A percentile compares a stretch with the other conserved stretches of the same genome.
These are phyloP conservation scores for Priceomyces melissophilus DNA, from an alignment of 805 yeast genomes.

Conservation along the genomic window DNA sequence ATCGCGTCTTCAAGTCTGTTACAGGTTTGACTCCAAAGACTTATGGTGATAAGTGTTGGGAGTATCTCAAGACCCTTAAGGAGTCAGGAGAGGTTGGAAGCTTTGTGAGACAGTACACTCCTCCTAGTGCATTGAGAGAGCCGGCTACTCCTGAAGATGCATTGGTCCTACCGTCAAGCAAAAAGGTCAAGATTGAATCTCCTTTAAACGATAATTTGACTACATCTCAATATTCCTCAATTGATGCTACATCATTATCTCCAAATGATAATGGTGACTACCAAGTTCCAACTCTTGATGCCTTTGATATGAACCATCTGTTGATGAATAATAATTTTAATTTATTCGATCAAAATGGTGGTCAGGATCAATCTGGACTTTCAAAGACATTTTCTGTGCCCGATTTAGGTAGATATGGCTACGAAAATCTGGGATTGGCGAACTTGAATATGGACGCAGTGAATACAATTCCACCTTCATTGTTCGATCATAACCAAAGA, in stretches of 20 bases:
- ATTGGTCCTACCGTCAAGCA: conserved; percentile 6
- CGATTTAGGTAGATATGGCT: conserved; percentile 7
- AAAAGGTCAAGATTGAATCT: conserved; percentile 12
- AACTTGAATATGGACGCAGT: neutral
- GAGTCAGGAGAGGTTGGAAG: conserved; percentile 13
- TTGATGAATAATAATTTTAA: conserved; percentile 10
- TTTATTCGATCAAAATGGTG: conserved; percentile 5
- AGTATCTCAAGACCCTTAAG: conserved; percentile 41
- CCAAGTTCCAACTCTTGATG: conserved; percentile 1
- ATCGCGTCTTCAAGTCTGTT: conserved; percentile 81
- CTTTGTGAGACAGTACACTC: conserved; percentile 7
- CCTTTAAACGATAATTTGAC: neutral
- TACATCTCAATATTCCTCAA: neutral
- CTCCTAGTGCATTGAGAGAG: conserved; percentile 7
- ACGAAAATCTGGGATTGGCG: neutral
- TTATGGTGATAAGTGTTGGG: conserved; percentile 81
- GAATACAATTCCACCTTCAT: conserved; percentile 5
- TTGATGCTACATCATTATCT: neutral
- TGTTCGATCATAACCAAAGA: conserved; percentile 9
- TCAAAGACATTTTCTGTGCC: conserved; percentile 11
- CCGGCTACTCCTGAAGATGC: conserved; percentile 7
- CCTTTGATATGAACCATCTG: conserved; percentile 10
- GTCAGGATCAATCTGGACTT: conserved; percentile 1
- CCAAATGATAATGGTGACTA: neutral
- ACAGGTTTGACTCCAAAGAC: conserved; percentile 87